These are phyloP conservation scores for Metschnikowia proteae DNA, from an alignment of 805 yeast species.

Conservation along the genomic window DNA sequence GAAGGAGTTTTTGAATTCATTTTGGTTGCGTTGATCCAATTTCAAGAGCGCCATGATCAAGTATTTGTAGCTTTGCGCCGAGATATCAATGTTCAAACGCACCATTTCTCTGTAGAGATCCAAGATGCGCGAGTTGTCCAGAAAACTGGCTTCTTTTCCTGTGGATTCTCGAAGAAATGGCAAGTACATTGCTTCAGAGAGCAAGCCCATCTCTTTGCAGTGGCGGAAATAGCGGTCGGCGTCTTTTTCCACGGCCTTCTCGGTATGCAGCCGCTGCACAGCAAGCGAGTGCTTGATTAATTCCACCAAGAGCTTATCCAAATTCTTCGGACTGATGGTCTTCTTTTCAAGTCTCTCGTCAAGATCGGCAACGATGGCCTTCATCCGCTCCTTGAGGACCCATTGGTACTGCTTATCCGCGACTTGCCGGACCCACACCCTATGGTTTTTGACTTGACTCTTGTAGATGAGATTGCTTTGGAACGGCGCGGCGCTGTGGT, in stretches of 20 bases:
- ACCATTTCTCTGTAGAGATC: constrained; percentile 35
- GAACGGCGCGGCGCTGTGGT: constrained; percentile 27
- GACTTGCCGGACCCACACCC: constrained; percentile 25
- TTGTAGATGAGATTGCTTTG: constrained; percentile 24
- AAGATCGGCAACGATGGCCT: constrained; percentile 12
- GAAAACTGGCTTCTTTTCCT: constrained; percentile 13
- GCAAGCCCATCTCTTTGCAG: constrained; percentile 15
- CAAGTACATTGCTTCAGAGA: constrained; percentile 26
- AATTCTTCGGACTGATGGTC: constrained; percentile 8
- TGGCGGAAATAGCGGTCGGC: constrained; percentile 23
- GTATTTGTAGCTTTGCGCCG: constrained; percentile 29
- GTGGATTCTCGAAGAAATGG: constrained; percentile 29
- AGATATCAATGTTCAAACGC: constrained; percentile 19
- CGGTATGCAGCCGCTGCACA: constrained; percentile 5
- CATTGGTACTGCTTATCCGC: constrained; percentile 9
- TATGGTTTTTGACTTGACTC: constrained; percentile 28
- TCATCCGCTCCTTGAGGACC: constrained; percentile 10
- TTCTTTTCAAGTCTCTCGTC: constrained; percentile 6
- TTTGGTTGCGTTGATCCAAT: constrained; percentile 22
- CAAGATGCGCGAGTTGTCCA: constrained; percentile 23
- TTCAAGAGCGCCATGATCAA: constrained; percentile 30
- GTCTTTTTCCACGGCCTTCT: constrained; percentile 3
- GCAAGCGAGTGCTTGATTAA: constrained; percentile 23
- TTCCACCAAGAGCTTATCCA: constrained; percentile 22
- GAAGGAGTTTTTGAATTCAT: constrained; percentile 26